Conservation (phyloP, 768 basidiomycete genomes). For the Guyanaporus albipodus region DNA sequence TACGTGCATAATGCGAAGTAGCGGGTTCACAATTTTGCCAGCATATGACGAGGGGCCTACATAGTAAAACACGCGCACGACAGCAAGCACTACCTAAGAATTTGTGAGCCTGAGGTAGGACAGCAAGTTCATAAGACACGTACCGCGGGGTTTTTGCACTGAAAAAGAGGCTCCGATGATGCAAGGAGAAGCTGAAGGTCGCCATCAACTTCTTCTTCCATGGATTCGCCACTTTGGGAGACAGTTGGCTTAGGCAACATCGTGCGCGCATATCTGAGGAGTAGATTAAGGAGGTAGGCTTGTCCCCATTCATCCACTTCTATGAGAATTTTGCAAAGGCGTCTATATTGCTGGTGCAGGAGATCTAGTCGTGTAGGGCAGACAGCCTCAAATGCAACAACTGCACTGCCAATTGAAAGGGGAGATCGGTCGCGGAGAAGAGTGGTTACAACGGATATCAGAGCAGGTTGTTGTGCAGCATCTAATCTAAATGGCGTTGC, state of each 20-base stretch:
- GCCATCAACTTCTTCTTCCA: constrained; percentile 64
- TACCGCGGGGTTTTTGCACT: constrained; percentile 86
- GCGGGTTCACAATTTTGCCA: constrained; percentile 59
- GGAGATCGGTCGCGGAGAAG: constrained; percentile 76
- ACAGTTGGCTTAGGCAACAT: constrained; percentile 70
- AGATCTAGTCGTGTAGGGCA: constrained; percentile 85
- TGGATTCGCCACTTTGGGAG: constrained; percentile 27
- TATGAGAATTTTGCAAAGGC: constrained; percentile 76
- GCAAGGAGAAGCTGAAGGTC: constrained; percentile 75
- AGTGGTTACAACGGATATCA: constrained; percentile 64
- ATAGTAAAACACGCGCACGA: constrained; percentile 70
- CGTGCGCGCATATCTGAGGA: constrained; percentile 75
- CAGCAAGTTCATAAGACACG: constrained; percentile 21
- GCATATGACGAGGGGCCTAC: constrained; percentile 55
- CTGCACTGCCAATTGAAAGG: constrained; percentile 81
- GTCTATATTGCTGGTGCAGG: constrained; percentile 83
- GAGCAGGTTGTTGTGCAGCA: constrained; percentile 59
- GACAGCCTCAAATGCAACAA: constrained; percentile 81
- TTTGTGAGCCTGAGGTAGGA: background rate
- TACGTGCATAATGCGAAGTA: constrained; percentile 65
- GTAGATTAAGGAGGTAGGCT: constrained; percentile 68
- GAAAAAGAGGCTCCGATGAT: constrained; percentile 72
- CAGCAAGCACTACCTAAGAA: constrained; percentile 74
- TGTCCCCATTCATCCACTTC: constrained; percentile 99
- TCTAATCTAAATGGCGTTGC: constrained; percentile 56